phyloP scores from a whole-genome alignment of 2,329 filamentous ascomycete species.

The Sporothrix sp. region DNA sequence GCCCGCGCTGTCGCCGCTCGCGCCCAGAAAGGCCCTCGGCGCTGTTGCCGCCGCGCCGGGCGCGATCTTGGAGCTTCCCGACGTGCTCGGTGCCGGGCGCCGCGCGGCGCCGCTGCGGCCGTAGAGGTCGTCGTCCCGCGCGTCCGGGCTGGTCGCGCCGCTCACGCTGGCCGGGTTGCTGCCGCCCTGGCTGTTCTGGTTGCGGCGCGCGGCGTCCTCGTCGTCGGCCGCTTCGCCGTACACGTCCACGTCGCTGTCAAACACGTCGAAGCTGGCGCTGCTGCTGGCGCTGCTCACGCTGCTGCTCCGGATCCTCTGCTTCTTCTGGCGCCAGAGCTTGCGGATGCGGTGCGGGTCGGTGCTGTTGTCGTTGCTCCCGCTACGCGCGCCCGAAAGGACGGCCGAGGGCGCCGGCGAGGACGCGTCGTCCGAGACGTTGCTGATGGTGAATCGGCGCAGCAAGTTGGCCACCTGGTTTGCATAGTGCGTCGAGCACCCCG shows the following conservation, averaged over 20 bases:
- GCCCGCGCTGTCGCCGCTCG: constrained; percentile 15
- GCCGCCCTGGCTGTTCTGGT: constrained; percentile 5
- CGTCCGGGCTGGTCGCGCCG: constrained; percentile 1
- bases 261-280: constrained; percentile 9
- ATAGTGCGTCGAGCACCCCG: constrained; percentile 24
- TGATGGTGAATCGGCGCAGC: constrained; percentile 21
- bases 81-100: background rate
- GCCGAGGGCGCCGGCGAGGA: background rate
- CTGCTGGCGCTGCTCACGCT: constrained; percentile 8
- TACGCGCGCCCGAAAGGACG: background rate
- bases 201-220: constrained; percentile 4
- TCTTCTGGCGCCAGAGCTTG: constrained; percentile 12
- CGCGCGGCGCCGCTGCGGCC: background rate
- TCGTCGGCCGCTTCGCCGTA: constrained; percentile 8
- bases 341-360: constrained; percentile 14
- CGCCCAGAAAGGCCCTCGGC: constrained; percentile 10
- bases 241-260: constrained; percentile 13
- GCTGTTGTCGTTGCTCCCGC: constrained; percentile 1
- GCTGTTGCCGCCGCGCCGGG: background rate
- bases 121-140: background rate
- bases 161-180: constrained; percentile 8
- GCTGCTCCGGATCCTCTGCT: constrained; percentile 2
- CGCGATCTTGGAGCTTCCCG: background rate
- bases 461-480: constrained; percentile 21
- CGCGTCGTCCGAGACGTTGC: constrained; percentile 17